Conservation (phyloP, 352 stramenopile genomes). For the Globisporangium megalacanthum region DNA sequence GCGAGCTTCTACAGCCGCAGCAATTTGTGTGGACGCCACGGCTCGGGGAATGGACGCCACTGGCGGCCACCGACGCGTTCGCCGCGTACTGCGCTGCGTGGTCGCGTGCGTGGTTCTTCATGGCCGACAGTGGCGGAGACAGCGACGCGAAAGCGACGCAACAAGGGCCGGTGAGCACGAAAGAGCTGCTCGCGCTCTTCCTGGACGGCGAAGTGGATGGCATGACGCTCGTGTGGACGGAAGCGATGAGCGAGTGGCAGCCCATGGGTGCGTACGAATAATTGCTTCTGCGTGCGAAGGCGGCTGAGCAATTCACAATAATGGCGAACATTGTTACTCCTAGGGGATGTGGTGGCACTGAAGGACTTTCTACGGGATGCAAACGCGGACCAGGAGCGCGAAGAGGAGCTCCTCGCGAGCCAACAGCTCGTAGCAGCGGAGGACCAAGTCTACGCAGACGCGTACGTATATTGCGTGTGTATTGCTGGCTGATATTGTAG, state of each 20-base stretch:
- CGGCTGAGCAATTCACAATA: neutral
- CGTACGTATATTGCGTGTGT: slow-evolving; percentile 22
- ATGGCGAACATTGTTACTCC: neutral
- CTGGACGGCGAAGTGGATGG: slow-evolving; percentile 61
- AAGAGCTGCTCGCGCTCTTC: slow-evolving; percentile 54
- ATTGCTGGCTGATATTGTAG: too few relatives aligned
- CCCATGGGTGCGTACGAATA: slow-evolving; percentile 28
- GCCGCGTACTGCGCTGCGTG: slow-evolving; percentile 46
- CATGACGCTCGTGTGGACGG: slow-evolving; percentile 65
- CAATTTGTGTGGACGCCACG: slow-evolving; percentile 71
- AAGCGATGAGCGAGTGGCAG: slow-evolving; percentile 46
- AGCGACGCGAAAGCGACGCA: slow-evolving; percentile 9
- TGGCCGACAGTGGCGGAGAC: slow-evolving; percentile 24
- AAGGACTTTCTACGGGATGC: slow-evolving; percentile 73
- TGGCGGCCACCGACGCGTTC: slow-evolving; percentile 44
- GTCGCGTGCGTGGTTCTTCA: slow-evolving; percentile 57
- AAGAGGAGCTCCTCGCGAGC: slow-evolving; percentile 41
- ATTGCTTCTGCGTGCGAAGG: neutral
- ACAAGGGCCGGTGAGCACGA: slow-evolving; percentile 40
- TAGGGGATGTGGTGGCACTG: slow-evolving; percentile 46
- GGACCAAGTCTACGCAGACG: slow-evolving; percentile 53
- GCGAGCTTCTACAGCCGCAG: slow-evolving; percentile 45
- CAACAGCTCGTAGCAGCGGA: slow-evolving; percentile 28
- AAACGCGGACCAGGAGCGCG: slow-evolving; percentile 53
- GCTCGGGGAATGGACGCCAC: slow-evolving; percentile 47